Percentiles rank a stretch among this genome's conserved stretches.
Conservation (phyloP, 768 basidiomycete genomes). For the Mycena sanguinolenta region DNA sequence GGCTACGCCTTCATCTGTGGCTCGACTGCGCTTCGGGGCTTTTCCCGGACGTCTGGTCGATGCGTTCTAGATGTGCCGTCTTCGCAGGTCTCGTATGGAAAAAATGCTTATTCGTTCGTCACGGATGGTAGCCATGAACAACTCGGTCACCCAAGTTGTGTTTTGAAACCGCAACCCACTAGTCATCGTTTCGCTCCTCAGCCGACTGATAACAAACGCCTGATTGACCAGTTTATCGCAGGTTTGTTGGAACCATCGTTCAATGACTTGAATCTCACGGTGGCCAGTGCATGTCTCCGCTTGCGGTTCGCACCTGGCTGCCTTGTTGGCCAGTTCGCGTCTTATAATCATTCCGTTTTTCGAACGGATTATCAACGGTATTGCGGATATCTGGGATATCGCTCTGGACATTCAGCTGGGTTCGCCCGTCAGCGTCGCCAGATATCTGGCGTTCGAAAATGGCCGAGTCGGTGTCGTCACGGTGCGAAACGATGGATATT, state of each 20-base stretch:
- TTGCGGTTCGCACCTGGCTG: constrained; percentile 63
- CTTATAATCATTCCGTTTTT: constrained; percentile 59
- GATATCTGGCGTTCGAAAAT: constrained; percentile 34
- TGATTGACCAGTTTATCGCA: constrained; percentile 61
- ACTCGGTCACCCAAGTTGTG: constrained; percentile 15
- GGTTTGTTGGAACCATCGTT: constrained; percentile 47
- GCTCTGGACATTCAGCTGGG: constrained; percentile 35
- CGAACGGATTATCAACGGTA: constrained; percentile 49
- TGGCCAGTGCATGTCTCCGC: constrained; percentile 60
- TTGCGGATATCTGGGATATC: constrained; percentile 32
- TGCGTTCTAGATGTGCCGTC: constrained; percentile 60
- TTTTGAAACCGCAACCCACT: constrained; percentile 30
- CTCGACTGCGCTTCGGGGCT: constrained; percentile 61
- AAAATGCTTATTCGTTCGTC: constrained; percentile 49
- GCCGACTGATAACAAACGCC: constrained; percentile 1
- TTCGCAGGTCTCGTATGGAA: constrained; percentile 48
- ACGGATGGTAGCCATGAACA: constrained; percentile 19
- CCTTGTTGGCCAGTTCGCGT: constrained; percentile 53
- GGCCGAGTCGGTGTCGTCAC: constrained; percentile 32
- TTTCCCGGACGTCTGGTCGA: constrained; percentile 60
- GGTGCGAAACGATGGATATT: background rate
- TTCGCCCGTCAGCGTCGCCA: constrained; percentile 11
- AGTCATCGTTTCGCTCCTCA: constrained; percentile 9
- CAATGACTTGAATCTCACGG: background rate
- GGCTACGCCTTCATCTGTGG: constrained; percentile 74